phyloP scores from a whole-genome alignment of 257 asterid species.

The Cynanchum wilfordii region DNA sequence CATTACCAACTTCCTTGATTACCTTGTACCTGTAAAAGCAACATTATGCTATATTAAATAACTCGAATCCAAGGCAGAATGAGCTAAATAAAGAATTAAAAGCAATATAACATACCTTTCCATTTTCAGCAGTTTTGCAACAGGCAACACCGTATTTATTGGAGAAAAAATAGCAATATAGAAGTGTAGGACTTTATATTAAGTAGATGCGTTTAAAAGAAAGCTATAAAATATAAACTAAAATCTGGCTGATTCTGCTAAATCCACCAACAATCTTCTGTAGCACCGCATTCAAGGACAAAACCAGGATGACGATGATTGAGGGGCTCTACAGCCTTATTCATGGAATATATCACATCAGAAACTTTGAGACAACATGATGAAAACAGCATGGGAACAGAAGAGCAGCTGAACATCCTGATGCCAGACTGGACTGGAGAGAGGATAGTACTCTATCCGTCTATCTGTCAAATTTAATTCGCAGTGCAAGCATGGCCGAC shows the following conservation, averaged over 20 bases:
- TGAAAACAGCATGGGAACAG: conserved; percentile 14
- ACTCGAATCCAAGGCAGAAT: not conserved
- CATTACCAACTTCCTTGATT: conserved; percentile 92
- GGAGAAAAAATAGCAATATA: conserved; percentile 14
- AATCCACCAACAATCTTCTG: conserved; percentile 50
- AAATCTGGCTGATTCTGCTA: conserved; percentile 49
- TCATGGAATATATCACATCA: conserved; percentile 31
- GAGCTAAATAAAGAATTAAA: not conserved
- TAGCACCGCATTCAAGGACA: conserved; percentile 25
- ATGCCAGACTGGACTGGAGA: conserved; percentile 21
- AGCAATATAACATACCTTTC: conserved; percentile 53
- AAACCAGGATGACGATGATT: conserved; percentile 22
- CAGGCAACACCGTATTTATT: conserved; percentile 34
- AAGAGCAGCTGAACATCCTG: conserved; percentile 45
- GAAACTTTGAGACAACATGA: conserved; percentile 25
- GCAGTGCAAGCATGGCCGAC: conserved; percentile 26
- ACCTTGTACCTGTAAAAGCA: conserved; percentile 61
- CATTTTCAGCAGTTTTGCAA: conserved; percentile 48
- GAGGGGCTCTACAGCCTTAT: conserved; percentile 47
- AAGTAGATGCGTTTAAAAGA: conserved; percentile 30
- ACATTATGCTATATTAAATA: conserved; percentile 6
- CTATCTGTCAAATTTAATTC: conserved; percentile 21
- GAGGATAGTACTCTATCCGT: conserved; percentile 20
- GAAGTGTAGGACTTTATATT: conserved; percentile 23
- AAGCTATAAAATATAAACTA: conserved; percentile 26